Base-by-base conservation (phyloP, 495 filamentous ascomycete genomes). In the Chlorociboria aeruginascens region DNA sequence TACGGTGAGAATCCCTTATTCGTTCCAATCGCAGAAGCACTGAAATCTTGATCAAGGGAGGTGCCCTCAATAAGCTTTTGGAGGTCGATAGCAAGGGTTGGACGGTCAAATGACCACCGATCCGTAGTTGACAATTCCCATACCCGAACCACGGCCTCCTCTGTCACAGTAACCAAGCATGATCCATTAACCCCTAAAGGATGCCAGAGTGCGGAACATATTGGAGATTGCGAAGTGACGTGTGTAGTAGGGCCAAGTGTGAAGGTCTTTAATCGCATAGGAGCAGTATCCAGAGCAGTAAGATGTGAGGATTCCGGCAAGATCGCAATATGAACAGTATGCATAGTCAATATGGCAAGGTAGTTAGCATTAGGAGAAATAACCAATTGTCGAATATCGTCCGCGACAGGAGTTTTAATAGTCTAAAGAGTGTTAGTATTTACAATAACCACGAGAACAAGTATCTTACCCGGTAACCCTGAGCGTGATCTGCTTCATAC, bases 191-290 rank as follows among this genome's bases (percentile, higher is more conserved):
- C 71, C 0, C 87, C 86, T 0, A 93, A 70, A 0, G 89, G 89
- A 67, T 95, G 89, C 88, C 88, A 95, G 49, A 94, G 44, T 8
- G 81, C 79, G 6, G 84, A 86, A 0, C 77, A 79, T 14, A 95
- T 70, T 0, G 84, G 77, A 1, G 86, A 74, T 53, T 88, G 76
- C 20, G 87, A 82, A 49, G 86, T 79, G 28, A 95, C 86, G 63
- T 95, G 89, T 2, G 83, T 86, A 6, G 85, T 92, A 14, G 89
- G 86, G 0, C 89, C 89, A 12, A 95, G 69, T 41, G 87, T 87
- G 64, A 81, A 89, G 32, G 83, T 82, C 62, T 87, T 90, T 32
- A 86, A 67, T 49, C 82, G 82, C 54, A 94, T 73, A 0, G 82
- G 74, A 0, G 70, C 65, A 12, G 60, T 66, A 52, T 88, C 83